Evolutionary conservation across 805 yeast species (phyloP).

Genomic region (Clavispora asparagi): DNA sequence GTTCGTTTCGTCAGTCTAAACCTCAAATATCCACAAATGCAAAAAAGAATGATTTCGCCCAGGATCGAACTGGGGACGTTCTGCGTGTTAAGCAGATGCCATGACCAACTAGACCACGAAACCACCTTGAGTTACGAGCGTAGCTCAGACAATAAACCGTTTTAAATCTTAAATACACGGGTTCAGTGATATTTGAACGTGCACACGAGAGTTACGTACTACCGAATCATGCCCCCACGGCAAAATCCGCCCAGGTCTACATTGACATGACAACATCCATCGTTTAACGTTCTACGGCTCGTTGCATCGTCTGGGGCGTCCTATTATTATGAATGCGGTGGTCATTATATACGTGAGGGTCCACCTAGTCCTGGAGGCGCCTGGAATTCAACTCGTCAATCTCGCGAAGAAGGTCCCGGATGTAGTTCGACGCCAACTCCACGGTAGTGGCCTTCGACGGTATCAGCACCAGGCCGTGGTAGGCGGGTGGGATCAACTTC

Average conservation of each 20-base stretch:
- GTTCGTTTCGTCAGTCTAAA: no score
- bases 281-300: no score
- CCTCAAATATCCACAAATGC: no score
- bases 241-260: no score
- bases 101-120: conserved; percentile 98
- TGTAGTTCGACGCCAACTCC: conserved; percentile 76
- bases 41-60: conserved; percentile 84
- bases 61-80: conserved; percentile 99
- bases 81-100: conserved; percentile 99
- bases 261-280: no score
- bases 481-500: conserved; percentile 55
- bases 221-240: no score
- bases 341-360: neutral
- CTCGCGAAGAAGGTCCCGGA: conserved; percentile 34
- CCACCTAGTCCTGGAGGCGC: neutral
- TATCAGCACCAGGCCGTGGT: conserved; percentile 52
- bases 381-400: conserved; percentile 15
- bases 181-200: no score
- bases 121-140: conserved; percentile 4
- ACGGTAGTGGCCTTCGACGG: conserved; percentile 95
- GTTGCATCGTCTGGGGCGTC: neutral
- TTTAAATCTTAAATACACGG: no score
- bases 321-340: neutral
- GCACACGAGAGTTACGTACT: no score
- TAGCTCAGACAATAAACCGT: neutral